Percentiles rank a stretch among this genome's conserved stretches.
Evolutionary conservation across 257 asterid species (phyloP).

Genomic region (Solanum piurae): DNA sequence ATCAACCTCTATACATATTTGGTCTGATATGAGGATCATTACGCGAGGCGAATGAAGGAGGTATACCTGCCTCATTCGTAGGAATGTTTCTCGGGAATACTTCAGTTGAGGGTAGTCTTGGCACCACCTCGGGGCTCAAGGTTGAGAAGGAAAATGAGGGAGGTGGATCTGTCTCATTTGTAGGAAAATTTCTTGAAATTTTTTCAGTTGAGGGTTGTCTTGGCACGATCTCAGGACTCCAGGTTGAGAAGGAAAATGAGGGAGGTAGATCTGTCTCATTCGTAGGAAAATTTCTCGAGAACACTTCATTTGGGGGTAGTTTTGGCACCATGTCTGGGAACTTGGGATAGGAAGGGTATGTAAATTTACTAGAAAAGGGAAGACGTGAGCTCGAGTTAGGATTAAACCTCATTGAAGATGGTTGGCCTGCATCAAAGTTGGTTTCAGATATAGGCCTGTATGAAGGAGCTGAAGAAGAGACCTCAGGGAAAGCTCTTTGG

Average conservation of each 20-base stretch:
- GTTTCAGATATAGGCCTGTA: conserved; percentile 21
- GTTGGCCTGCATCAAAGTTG: conserved; percentile 9
- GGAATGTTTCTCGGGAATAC: conserved; percentile 7
- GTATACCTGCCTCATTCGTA: conserved; percentile 15
- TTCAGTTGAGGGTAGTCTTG: conserved; percentile 15
- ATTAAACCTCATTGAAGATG: conserved; percentile 17
- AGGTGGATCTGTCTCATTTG: conserved; percentile 19
- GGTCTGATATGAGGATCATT: conserved; percentile 25
- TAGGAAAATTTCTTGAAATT: conserved; percentile 3
- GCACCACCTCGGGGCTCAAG: conserved; percentile 20
- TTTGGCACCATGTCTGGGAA: conserved; percentile 22
- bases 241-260: conserved; percentile 24
- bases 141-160: conserved; percentile 28
- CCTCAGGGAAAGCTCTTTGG: conserved; percentile 13
- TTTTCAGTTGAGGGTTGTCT: conserved; percentile 19
- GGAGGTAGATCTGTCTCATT: conserved; percentile 36
- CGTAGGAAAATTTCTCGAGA: conserved; percentile 19
- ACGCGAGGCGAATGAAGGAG: conserved; percentile 21
- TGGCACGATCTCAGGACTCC: conserved; percentile 19
- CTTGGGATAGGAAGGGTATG: conserved; percentile 15
- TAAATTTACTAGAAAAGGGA: conserved; percentile 11
- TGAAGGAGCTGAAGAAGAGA: conserved; percentile 7
- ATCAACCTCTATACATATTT: conserved; percentile 18
- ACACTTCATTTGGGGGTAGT: conserved; percentile 21
- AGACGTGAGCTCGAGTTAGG: conserved; percentile 15